These are phyloP conservation scores for Penicillium sp. DNA, from an alignment of 2,329 filamentous ascomycete genomes.

Conservation along the genomic window DNA sequence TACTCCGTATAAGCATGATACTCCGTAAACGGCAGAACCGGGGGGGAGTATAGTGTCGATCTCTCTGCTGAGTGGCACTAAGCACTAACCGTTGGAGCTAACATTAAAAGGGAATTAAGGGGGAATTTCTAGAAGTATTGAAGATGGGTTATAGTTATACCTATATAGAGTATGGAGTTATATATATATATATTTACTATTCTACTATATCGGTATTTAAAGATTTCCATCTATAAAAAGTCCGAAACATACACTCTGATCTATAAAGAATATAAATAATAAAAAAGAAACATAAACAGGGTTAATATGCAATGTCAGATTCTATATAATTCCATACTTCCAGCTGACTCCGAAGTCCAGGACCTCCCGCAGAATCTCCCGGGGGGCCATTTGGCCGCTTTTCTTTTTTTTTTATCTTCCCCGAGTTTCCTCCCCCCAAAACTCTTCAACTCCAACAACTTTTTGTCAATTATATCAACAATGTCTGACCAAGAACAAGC, in stretches of 20 bases:
- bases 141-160: neutral
- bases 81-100: neutral
- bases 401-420: neutral
- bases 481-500: conserved; percentile 37
- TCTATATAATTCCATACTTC: neutral
- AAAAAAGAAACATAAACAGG: too few species aligned
- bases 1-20: neutral
- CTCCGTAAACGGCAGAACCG: neutral
- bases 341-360: neutral
- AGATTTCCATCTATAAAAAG: neutral
- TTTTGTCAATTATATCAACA: conserved; percentile 6
- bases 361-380: neutral
- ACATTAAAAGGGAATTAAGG: neutral
- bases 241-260: neutral
- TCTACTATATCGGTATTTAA: too few species aligned
- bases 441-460: conserved; percentile 20
- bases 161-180: too few species aligned
- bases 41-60: neutral
- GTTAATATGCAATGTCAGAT: neutral
- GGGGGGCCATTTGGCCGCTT: neutral
- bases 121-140: neutral
- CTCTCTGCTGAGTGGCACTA: neutral
- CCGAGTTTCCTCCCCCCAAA: conserved; percentile 16
- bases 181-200: neutral
- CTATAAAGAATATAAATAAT: neutral